These are phyloP conservation scores for Penicillium cinerascens DNA, from an alignment of 495 filamentous ascomycete species.

Conservation along the genomic window DNA sequence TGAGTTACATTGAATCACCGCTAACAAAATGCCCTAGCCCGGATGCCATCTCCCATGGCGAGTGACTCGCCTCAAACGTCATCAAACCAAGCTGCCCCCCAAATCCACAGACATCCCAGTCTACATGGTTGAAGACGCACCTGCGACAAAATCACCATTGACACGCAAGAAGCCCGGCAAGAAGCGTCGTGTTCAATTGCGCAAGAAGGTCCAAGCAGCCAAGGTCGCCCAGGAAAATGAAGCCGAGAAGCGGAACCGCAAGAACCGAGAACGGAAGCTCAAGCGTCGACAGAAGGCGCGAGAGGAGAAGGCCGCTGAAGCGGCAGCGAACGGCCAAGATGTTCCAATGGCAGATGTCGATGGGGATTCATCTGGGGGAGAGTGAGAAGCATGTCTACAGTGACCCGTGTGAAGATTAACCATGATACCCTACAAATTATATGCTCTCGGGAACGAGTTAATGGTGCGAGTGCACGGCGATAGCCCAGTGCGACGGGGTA, in stretches of 20 bases:
- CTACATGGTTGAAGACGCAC: conserved; percentile 26
- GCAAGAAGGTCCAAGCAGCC: conserved; percentile 31
- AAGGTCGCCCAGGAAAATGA: conserved; percentile 34
- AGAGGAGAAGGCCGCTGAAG: conserved; percentile 39
- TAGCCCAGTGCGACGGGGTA: not conserved
- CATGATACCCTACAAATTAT: conserved; percentile 23
- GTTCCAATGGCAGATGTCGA: conserved; percentile 6
- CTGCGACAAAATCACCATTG: conserved; percentile 23
- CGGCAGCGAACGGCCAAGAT: conserved; percentile 1
- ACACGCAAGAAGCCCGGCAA: conserved; percentile 47
- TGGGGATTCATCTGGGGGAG: conserved; percentile 16
- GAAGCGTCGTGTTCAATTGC: conserved; percentile 43
- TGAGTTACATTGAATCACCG: not conserved
- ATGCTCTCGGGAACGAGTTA: not conserved
- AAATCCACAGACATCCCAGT: conserved; percentile 22
- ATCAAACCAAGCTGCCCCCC: conserved; percentile 35
- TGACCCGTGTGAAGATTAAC: conserved; percentile 1
- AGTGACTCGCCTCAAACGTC: conserved; percentile 38
- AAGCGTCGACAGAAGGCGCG: conserved; percentile 46
- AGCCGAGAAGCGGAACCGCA: conserved; percentile 46
- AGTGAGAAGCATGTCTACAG: conserved; percentile 2
- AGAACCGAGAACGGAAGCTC: conserved; percentile 44
- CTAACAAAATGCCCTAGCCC: conserved; percentile 17
- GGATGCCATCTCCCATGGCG: conserved; percentile 46
- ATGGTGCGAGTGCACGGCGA: not conserved